Base-by-base conservation (phyloP, 2,329 filamentous ascomycete species). In the Colletotrichum australisinense region DNA sequence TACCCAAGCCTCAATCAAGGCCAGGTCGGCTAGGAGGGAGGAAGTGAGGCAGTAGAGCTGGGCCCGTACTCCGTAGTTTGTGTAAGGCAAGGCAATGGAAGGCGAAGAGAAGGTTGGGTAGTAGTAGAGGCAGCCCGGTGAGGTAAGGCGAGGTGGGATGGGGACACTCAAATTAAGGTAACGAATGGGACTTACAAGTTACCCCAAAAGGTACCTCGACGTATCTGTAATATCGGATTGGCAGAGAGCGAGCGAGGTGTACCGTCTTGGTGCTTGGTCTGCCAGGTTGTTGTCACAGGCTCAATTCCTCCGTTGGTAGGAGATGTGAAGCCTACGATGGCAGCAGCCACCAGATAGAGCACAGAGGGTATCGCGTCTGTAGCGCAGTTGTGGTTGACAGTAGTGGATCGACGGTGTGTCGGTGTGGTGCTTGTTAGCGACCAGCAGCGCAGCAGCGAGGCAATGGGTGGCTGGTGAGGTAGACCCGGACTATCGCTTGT, bases 321-420 rank as follows among this genome's bases (percentile, higher is more conserved):
- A 62, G 55, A 35, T 32, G 63, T 52, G 49, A 67, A 59, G 56
- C 32, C 69, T 52, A 57, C 49, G 65, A 72, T 59, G 69, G 53
- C 52, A 55, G 53, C 38, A 69, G 66, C 65, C 58, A 63, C 64
- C 38, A 26, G 67, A 12, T 35, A 57, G 57, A 42, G 69, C 49
- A 68, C 57, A 26, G 28, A 63, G 35, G 60, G 56, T 53, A 57
- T 49, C 57, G 57, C 26, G 57, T 35, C 49, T 35, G 57, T 63
- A 68, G 52, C 19, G 64, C 57, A 35, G 64, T 67, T 63, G 64
- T 72, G 62, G 69, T 42, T 35, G 69, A 26, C 64, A 49, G 69
- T 68, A 57, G 64, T 49, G 46, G 28, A 35, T 55, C 19, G 28
- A 64, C 63, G 52, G 63, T 67, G 60, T 24, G 42, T 60, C 28